Percentiles rank a stretch among this genome's conserved stretches.
phyloP scores from a whole-genome alignment of 129 eudicot genomes.

The Chrysanthemum seticuspe region DNA sequence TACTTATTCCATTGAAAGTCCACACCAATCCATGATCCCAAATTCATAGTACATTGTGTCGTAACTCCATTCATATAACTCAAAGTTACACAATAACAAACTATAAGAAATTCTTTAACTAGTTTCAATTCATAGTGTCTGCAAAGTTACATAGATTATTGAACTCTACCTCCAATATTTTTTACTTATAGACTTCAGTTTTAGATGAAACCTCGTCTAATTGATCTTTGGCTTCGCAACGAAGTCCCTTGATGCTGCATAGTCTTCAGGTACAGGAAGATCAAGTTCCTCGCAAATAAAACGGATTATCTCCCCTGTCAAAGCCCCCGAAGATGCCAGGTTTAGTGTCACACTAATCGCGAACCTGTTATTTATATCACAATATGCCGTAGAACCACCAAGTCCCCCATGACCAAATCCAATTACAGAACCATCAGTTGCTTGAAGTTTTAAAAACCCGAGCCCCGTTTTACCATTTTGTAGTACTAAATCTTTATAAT shows the following conservation, averaged over 20 bases:
- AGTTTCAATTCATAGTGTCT: too few species aligned
- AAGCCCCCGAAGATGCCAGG: slow-evolving; percentile 71
- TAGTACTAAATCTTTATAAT: slow-evolving; percentile 48
- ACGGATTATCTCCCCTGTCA: slow-evolving; percentile 69
- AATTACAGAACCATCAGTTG: slow-evolving; percentile 57
- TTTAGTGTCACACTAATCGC: slow-evolving; percentile 77
- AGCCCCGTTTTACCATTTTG: slow-evolving; percentile 75
- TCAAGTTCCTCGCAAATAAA: slow-evolving; percentile 74
- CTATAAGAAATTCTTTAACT: too few species aligned
- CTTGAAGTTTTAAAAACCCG: slow-evolving; percentile 58
- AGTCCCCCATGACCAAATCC: slow-evolving; percentile 93
- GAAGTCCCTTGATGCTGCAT: slow-evolving; percentile 38
- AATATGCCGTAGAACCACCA: slow-evolving; percentile 96
- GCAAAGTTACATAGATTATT: too few species aligned
- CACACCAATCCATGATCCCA: too few species aligned
- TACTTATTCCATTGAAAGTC: too few species aligned
- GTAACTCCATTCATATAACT: too few species aligned
- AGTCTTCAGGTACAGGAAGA: slow-evolving; percentile 71
- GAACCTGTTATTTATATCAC: slow-evolving; percentile 72
- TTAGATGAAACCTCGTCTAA: not conserved
- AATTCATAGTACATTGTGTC: too few species aligned
- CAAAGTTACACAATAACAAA: too few species aligned
- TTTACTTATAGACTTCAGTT: too few species aligned
- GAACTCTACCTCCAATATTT: too few species aligned
- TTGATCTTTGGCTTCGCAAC: slow-evolving; percentile 54